Evolutionary conservation across 2,329 filamentous ascomycete genomes (phyloP).

Genomic region (Diaporthe aspalathi): DNA sequence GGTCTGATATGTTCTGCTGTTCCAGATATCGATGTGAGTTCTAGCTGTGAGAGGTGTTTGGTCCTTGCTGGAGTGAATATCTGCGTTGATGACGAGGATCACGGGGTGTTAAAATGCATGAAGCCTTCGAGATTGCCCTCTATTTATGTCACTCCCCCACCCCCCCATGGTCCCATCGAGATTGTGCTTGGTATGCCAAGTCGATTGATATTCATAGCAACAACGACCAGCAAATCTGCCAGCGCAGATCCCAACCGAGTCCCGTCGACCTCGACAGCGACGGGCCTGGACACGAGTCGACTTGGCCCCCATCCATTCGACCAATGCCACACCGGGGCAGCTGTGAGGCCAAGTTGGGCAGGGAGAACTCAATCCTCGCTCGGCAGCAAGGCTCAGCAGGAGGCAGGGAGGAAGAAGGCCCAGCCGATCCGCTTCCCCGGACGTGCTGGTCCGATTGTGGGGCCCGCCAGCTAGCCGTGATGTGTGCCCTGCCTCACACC

Average conservation of each 20-base stretch:
- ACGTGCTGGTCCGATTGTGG: neutral
- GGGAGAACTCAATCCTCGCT: constrained; percentile 26
- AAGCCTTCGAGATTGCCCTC: constrained; percentile 15
- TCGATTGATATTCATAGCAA: constrained; percentile 19
- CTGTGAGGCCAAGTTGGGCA: constrained; percentile 28
- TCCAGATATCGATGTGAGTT: neutral
- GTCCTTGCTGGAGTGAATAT: neutral
- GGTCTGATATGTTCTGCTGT: neutral
- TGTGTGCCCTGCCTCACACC: neutral
- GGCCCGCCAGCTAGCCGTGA: neutral
- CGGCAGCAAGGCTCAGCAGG: constrained; percentile 23
- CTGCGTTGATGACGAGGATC: neutral
- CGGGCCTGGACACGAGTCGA: constrained; percentile 20
- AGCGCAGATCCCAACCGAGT: constrained; percentile 12
- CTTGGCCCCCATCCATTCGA: constrained; percentile 6
- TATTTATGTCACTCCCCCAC: constrained; percentile 19
- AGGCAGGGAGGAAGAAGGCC: neutral
- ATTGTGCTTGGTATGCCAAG: constrained; percentile 29
- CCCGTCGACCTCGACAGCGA: neutral
- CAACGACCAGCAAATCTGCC: constrained; percentile 9
- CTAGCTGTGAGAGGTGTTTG: neutral
- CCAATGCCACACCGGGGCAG: constrained; percentile 20
- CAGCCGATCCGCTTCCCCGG: neutral
- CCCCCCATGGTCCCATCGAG: neutral
- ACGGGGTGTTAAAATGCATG: neutral